Percentiles rank a stretch among this genome's conserved stretches.
Conservation (phyloP, 257 asterid genomes). For the Nicotiana tomentosiformis region DNA sequence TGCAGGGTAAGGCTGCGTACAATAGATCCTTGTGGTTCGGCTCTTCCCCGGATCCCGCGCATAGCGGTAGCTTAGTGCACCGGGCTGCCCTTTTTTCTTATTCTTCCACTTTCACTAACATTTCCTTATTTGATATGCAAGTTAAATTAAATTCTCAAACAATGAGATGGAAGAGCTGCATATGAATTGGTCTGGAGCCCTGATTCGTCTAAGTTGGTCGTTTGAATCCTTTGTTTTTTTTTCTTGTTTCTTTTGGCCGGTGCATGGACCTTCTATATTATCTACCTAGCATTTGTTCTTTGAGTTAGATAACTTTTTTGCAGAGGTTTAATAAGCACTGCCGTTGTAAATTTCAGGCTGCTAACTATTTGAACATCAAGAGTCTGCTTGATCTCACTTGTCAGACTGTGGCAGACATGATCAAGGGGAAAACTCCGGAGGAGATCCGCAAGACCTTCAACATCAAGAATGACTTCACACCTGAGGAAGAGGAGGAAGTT, state of each 20-base stretch:
- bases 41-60: too few relatives aligned
- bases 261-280: not conserved
- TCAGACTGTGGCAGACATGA: constrained; percentile 63
- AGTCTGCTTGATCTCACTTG: constrained; percentile 57
- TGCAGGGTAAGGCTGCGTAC: too few relatives aligned
- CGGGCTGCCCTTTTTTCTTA: too few relatives aligned
- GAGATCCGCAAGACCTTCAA: constrained; percentile 62
- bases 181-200: not conserved
- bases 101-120: not conserved
- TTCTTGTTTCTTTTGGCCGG: not conserved
- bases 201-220: not conserved
- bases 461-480: constrained; percentile 61
- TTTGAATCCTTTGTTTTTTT: not conserved
- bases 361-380: constrained; percentile 62
- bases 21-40: too few relatives aligned
- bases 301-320: not conserved
- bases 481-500: constrained; percentile 64
- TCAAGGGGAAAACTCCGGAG: constrained; percentile 64
- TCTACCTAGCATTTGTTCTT: not conserved
- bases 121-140: not conserved
- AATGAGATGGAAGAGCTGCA: not conserved
- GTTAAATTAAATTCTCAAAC: not conserved
- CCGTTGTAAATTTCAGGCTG: constrained; percentile 38
- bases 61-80: too few relatives aligned
- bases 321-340: not conserved